Evolutionary conservation across 352 stramenopile genomes (phyloP), one percentile per base, ranked within the genome.

Genomic region (Phytopythium delawarense): DNA sequence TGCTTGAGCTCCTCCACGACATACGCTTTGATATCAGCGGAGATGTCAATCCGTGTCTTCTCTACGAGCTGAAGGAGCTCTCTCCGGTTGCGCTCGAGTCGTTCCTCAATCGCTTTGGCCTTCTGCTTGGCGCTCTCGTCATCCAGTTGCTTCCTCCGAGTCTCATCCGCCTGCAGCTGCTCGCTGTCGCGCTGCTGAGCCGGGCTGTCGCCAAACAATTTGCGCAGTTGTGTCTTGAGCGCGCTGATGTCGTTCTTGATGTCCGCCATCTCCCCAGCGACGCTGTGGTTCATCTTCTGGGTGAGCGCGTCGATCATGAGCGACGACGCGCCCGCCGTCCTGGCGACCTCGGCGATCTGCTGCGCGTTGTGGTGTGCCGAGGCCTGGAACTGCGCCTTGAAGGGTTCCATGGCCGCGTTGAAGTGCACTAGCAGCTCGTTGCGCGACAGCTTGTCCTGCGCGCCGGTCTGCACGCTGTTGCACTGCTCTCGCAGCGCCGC

Each of bases 371-470:
- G 81, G 46, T 92, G 78, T 34, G 88, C 34, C 56, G 81, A 87
- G 7, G 83, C 81, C 56, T 94, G 81, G 16, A 92, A 64, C 51
- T 91, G 79, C 0, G 82, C 83, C 56, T 92, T 94, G 52, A 92
- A 84, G 0, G 83, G 86, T 40, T 94, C 83, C 51, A 92, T 88
- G 0, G 81, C 76, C 20, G 83, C 79, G 44, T 92, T 92, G 63
- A 94, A 92, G 50, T 94, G 85, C 48, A 94, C 81, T 4, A 89
- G 61, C 2, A 94, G 65, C 61, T 94, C 83, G 9, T 74, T 78
- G 1, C 83, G 64, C 9, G 83, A 92, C 2, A 94, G 57, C 49
- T 94, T 92, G 9, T 94, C 85, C 45, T 94, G 82, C 7, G 85
- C 67, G 25, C 77, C 59, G 7, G 72, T 65, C 25, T 94, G 83